Conservation (phyloP, 306 rosid species). For the Glycyrrhiza uralensis region DNA sequence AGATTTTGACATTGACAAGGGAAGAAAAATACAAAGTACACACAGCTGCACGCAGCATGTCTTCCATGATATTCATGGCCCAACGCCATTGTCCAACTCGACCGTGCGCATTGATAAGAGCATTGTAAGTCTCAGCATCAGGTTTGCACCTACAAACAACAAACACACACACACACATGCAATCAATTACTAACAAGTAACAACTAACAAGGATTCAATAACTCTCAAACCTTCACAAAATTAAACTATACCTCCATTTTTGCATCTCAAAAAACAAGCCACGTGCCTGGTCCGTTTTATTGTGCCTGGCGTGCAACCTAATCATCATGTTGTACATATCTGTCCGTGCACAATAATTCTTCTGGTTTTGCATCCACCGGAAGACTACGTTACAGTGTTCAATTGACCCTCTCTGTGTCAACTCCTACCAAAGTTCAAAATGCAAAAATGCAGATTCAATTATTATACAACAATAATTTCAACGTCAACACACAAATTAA, state of each 20-base stretch:
- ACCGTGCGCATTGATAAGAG: slow-evolving; percentile 91
- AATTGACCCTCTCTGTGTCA: slow-evolving; percentile 70
- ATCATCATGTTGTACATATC: slow-evolving; percentile 92
- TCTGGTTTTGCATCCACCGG: slow-evolving; percentile 80
- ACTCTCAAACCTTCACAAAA: slow-evolving; percentile 1
- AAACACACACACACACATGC: not conserved
- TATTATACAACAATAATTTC: not conserved
- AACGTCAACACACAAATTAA: not conserved
- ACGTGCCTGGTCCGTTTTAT: slow-evolving; percentile 81
- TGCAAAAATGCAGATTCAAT: not conserved
- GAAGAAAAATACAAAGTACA: slow-evolving; percentile 73
- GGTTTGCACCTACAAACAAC: slow-evolving; percentile 78
- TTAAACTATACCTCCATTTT: slow-evolving; percentile 62
- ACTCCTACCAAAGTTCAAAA: slow-evolving; percentile 47
- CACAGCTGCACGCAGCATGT: slow-evolving; percentile 97
- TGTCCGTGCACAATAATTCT: slow-evolving; percentile 75
- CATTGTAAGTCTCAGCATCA: slow-evolving; percentile 83
- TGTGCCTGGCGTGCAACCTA: slow-evolving; percentile 78
- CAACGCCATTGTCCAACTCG: slow-evolving; percentile 94
- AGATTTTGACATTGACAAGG: slow-evolving; percentile 55
- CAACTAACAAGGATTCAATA: not conserved
- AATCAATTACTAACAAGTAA: not conserved
- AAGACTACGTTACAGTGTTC: slow-evolving; percentile 69
- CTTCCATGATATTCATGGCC: slow-evolving; percentile 96
- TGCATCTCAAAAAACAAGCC: slow-evolving; percentile 97